A percentile compares a stretch with the other conserved stretches of the same genome.
Conservation (phyloP, 2,329 filamentous ascomycete genomes). For the Calonectria pteridis region DNA sequence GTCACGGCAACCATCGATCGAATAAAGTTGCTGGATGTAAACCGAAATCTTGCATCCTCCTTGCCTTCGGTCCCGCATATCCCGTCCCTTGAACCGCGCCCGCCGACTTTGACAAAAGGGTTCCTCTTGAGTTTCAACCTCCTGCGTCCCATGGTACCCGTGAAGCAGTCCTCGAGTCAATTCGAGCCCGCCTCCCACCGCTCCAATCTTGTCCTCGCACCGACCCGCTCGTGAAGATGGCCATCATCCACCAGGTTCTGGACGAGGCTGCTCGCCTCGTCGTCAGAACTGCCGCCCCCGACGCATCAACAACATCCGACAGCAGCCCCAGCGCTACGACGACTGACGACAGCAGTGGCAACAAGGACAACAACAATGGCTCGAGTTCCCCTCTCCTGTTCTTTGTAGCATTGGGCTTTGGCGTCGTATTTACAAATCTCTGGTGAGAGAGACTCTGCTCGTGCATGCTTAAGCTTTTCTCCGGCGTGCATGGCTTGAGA, state of each 20-base stretch:
- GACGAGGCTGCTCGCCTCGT: conserved; percentile 43
- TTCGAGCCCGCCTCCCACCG: conserved; percentile 38
- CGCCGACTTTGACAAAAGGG: conserved; percentile 8
- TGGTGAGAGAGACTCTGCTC: conserved; percentile 77
- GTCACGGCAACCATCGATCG: conserved; percentile 9
- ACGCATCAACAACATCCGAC: conserved; percentile 35
- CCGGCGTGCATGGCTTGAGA: conserved; percentile 70
- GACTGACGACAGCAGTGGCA: conserved; percentile 11
- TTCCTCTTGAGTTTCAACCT: conserved; percentile 29
- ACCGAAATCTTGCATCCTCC: conserved; percentile 24
- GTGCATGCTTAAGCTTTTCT: conserved; percentile 16
- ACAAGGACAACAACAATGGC: conserved; percentile 42
- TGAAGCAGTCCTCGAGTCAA: conserved; percentile 43
- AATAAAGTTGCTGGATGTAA: conserved; percentile 29
- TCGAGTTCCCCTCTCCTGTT: conserved; percentile 69
- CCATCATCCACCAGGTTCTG: conserved; percentile 41
- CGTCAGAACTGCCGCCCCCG: conserved; percentile 36
- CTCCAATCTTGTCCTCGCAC: conserved; percentile 34
- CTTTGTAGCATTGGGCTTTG: conserved; percentile 96
- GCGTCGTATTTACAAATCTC: conserved; percentile 98
- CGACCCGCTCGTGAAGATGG: conserved; percentile 38
- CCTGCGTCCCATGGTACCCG: conserved; percentile 43
- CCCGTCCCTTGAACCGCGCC: conserved; percentile 29
- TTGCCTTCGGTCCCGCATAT: conserved; percentile 31
- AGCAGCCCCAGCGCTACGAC: conserved; percentile 35